Evolutionary conservation across 2,329 filamentous ascomycete genomes (phyloP), one percentile per base, ranked within the genome.

Genomic region (Pyricularia grisea): DNA sequence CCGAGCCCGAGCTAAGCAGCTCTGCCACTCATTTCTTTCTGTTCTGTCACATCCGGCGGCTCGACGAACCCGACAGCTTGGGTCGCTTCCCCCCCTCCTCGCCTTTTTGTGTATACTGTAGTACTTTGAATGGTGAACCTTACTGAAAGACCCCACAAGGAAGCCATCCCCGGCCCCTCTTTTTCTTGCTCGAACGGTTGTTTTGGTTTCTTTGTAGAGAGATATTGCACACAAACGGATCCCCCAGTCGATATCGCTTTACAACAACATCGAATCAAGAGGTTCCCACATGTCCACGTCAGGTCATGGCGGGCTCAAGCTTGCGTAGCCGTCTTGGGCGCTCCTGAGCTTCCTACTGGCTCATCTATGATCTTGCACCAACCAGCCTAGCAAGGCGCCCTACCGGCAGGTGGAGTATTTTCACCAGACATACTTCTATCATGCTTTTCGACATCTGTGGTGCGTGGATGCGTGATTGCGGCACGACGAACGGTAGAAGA

Each of bases 31-130:
- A 28, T 28, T 63, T 63, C 60, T 63, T 27, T 30, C 27, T 17
- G 55, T 61, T 25, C 58, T 28, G 27, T 63, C 60, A 28, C 60
- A 63, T 63, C 60, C 60, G 60, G 60, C 60, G 60, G 60, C 25
- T 63, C 60, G 60, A 63, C 60, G 60, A 63, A 63, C 60, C 60
- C 60, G 60, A 63, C 60, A 63, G 60, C 60, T 63, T 63, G 60
- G 60, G 60, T 28, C 60, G 60, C 25, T 63, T 25, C 58, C 4
- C 58, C 58, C 4, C 4, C 58, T 23, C 4, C 58, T 23, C 23
- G 58, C 58, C 23, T 61, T 60, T 61, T 27, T 61, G 12, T 61
- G 17, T 42, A 42, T 42, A 17, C 14, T 42, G 33, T 42, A 42
- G 33, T 42, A 42, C 12, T 42, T 17, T 42, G 33, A 42, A 12